Evolutionary conservation across 2,329 filamentous ascomycete genomes (phyloP).

Genomic region (Neofusicoccum parvum): DNA sequence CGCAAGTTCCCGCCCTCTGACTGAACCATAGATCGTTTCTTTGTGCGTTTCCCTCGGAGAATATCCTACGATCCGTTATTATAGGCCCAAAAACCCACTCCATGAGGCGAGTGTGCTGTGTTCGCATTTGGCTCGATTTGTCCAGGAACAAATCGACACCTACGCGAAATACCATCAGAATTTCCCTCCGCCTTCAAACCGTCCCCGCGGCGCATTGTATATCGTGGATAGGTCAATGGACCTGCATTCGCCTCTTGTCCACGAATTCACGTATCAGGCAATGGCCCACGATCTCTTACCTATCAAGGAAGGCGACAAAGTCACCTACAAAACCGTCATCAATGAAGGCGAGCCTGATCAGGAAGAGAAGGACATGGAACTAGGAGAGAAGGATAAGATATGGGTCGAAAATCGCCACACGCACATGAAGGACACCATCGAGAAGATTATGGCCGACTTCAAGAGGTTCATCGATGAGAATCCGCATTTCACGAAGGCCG

Average conservation of each 20-base stretch:
- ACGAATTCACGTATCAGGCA: conserved; percentile 98
- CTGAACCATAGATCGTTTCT: conserved; percentile 67
- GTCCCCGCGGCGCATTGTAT: conserved; percentile 80
- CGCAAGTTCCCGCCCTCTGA: background rate
- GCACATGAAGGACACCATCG: conserved; percentile 98
- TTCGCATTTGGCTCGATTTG: conserved; percentile 83
- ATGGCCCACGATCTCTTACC: conserved; percentile 94
- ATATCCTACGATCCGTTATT: conserved; percentile 91
- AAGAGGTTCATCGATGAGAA: conserved; percentile 89
- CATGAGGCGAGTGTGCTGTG: conserved; percentile 90
- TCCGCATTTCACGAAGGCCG: conserved; percentile 82
- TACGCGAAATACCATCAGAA: conserved; percentile 83
- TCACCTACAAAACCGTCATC: conserved; percentile 78
- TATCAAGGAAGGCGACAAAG: conserved; percentile 85
- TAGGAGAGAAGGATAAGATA: conserved; percentile 86
- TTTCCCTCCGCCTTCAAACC: conserved; percentile 77
- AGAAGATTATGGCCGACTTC: conserved; percentile 90
- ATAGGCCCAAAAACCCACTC: conserved; percentile 70
- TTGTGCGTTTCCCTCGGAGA: conserved; percentile 92
- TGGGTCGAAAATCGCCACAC: conserved; percentile 94
- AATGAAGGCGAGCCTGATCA: conserved; percentile 72
- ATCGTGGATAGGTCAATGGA: conserved; percentile 95
- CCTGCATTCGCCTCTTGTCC: conserved; percentile 79
- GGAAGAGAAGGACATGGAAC: conserved; percentile 87
- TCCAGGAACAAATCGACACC: conserved; percentile 87